phyloP scores from a whole-genome alignment of 2,329 filamentous ascomycete species.

The Penicillium sp. region DNA sequence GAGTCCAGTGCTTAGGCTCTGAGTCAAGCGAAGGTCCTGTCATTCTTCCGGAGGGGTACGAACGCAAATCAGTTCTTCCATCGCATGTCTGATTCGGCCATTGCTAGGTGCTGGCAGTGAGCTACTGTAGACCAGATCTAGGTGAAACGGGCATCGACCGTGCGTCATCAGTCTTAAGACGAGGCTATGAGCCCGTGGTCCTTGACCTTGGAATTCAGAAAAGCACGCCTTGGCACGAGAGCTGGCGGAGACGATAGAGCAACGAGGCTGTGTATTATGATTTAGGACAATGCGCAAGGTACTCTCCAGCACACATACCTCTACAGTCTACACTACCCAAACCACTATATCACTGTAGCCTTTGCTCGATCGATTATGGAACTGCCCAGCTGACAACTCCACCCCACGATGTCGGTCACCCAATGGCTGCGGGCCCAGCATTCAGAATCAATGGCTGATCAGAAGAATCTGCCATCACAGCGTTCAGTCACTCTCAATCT shows the following conservation, averaged over 20 bases:
- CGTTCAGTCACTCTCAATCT: constrained; percentile 8
- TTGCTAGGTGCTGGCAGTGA: neutral
- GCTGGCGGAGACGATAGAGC: neutral
- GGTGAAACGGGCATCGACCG: neutral
- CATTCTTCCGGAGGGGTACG: neutral
- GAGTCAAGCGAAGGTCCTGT: neutral
- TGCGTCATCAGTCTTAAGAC: neutral
- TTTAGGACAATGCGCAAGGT: neutral
- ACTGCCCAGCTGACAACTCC: constrained; percentile 16
- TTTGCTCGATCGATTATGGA: neutral
- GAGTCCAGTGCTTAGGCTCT: constrained; percentile 2
- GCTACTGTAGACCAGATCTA: neutral
- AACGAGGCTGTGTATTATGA: constrained; percentile 9
- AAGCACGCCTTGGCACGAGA: constrained; percentile 1
- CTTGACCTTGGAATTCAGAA: neutral
- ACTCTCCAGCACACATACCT: neutral
- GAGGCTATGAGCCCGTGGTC: neutral
- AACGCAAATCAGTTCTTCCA: neutral
- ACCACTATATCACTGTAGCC: neutral
- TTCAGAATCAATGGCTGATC: constrained; percentile 17
- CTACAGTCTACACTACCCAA: neutral
- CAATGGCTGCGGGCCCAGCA: constrained; percentile 16
- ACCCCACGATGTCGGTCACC: constrained; percentile 6
- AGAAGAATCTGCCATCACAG: constrained; percentile 7
- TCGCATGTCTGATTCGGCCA: neutral